Conservation (phyloP, 495 filamentous ascomycete genomes). For the Hypoxylon lienhwacheense region DNA sequence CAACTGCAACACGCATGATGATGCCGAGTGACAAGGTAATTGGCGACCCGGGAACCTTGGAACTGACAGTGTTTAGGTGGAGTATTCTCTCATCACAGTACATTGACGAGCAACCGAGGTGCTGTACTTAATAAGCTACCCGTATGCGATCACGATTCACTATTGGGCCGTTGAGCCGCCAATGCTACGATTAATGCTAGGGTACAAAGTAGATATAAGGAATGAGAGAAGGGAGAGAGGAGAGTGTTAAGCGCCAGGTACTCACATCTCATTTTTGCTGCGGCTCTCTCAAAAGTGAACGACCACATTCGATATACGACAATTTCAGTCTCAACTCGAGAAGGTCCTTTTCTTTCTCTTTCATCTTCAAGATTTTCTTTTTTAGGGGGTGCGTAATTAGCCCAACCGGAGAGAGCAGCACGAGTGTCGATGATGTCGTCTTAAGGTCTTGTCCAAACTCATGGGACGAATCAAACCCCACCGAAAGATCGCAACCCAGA, state of each 20-base stretch:
- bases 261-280: conserved; percentile 27
- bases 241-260: conserved; percentile 4
- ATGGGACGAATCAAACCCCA: background rate
- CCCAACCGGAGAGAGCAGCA: no score
- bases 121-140: conserved; percentile 24
- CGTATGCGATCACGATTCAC: conserved; percentile 10
- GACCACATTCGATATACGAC: no score
- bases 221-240: conserved; percentile 9
- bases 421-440: no score
- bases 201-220: no score
- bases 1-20: conserved; percentile 28
- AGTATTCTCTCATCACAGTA: no score
- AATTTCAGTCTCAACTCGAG: no score
- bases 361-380: no score
- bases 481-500: no score
- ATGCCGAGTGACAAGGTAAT: conserved; percentile 31
- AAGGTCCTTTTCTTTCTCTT: no score
- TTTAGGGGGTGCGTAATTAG: no score
- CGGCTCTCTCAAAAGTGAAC: conserved; percentile 8
- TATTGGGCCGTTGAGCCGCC: conserved; percentile 31
- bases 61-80: no score
- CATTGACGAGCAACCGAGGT: conserved; percentile 9
- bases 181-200: conserved; percentile 19
- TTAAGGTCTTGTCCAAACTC: background rate
- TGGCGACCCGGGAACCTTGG: conserved; percentile 33